These are phyloP conservation scores for Skeletonema menzelii DNA, from an alignment of 108 stramenopile genomes.

Conservation along the genomic window DNA sequence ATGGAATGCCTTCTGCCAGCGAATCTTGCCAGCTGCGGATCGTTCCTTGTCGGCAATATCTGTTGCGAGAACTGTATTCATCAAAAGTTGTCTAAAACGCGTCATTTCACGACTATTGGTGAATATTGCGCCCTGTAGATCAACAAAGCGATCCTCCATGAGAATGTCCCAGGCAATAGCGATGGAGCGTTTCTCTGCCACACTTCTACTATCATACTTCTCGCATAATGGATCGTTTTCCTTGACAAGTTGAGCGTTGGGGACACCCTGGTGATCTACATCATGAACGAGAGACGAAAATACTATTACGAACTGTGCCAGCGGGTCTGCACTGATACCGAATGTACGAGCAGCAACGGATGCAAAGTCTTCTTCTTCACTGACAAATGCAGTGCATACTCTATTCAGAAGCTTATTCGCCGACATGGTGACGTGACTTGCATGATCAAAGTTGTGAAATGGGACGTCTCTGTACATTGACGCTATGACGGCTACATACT, in stretches of 20 bases:
- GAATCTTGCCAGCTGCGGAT: constrained; percentile 31
- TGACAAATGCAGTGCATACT: constrained; percentile 40
- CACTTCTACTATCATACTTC: constrained; percentile 33
- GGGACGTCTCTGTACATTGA: constrained; percentile 43
- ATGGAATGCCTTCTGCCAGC: constrained; percentile 61
- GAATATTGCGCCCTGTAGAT: constrained; percentile 43
- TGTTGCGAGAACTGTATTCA: constrained; percentile 55
- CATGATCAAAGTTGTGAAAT: constrained; percentile 62
- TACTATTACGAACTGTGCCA: constrained; percentile 58
- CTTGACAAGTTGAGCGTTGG: constrained; percentile 54
- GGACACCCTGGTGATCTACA: constrained; percentile 62
- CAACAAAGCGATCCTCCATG: constrained; percentile 45
- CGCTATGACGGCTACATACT: constrained; percentile 4
- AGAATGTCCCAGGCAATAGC: constrained; percentile 51
- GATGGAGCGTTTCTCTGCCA: constrained; percentile 56
- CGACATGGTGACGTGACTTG: constrained; percentile 50
- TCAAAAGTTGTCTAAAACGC: constrained; percentile 57
- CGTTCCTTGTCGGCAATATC: constrained; percentile 57
- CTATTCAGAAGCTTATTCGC: constrained; percentile 48
- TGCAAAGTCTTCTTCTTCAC: constrained; percentile 22
- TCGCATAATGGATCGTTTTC: constrained; percentile 33
- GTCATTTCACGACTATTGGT: constrained; percentile 25
- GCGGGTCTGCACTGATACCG: constrained; percentile 55
- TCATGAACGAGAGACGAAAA: constrained; percentile 67
- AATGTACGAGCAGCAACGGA: constrained; percentile 41